A percentile compares a stretch with the other conserved stretches of the same genome.
Conservation (phyloP, 2,329 filamentous ascomycete species). For the Xylariaceae sp. region DNA sequence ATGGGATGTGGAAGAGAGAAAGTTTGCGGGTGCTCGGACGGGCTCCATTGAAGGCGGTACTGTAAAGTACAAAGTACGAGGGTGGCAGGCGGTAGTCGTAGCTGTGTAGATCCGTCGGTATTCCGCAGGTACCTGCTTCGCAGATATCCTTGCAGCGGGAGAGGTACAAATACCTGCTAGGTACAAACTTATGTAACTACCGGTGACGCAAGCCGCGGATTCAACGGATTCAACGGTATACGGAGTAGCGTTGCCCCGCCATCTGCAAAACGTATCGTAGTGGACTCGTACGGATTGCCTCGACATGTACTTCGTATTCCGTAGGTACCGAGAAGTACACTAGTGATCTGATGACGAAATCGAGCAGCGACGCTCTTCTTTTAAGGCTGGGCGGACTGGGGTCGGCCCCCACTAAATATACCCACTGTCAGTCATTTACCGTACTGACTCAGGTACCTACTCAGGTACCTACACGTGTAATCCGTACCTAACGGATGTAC, state of each 20-base stretch:
- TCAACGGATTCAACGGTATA: background rate
- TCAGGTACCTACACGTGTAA: background rate
- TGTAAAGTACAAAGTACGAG: background rate
- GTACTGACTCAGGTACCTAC: background rate
- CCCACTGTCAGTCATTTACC: background rate
- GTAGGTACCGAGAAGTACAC: background rate
- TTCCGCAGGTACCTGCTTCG: no score
- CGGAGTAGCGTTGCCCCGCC: background rate
- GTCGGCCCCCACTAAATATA: background rate
- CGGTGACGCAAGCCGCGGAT: background rate
- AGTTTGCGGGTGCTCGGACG: background rate
- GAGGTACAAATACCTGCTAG: background rate
- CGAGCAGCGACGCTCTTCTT: background rate
- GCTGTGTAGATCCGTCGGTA: no score
- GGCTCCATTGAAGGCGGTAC: background rate
- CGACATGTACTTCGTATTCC: no score
- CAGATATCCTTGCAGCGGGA: no score
- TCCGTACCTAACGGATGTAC: no score
- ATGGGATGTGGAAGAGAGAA: conserved; percentile 1
- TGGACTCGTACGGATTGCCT: no score
- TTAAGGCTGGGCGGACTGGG: background rate
- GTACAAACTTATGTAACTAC: background rate
- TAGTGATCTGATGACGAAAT: background rate
- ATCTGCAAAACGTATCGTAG: no score
- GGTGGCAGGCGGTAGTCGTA: background rate